A percentile compares a stretch with the other conserved stretches of the same genome.
These are phyloP conservation scores for Chlamydomonas sphaeroides DNA, from an alignment of 139 green algal species.

Conservation along the genomic window DNA sequence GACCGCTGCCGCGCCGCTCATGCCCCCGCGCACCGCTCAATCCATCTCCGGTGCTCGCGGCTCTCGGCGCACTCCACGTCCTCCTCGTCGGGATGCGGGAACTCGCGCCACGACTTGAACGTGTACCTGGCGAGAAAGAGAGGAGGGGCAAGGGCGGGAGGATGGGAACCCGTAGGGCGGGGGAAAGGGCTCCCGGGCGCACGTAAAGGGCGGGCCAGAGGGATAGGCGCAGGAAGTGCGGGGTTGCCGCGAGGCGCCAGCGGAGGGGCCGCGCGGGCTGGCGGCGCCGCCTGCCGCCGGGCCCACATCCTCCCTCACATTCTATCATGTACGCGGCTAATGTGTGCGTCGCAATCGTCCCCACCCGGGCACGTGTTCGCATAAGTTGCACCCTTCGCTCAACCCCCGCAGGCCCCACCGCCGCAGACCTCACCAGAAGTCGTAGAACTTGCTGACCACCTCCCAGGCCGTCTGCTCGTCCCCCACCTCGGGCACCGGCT, in stretches of 20 bases:
- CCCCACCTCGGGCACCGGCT: constrained; percentile 83
- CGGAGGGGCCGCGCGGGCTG: too few species aligned
- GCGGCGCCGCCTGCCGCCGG: too few species aligned
- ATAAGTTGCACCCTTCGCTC: too few species aligned
- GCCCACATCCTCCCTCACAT: too few species aligned
- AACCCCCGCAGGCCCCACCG: background rate
- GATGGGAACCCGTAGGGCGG: too few species aligned
- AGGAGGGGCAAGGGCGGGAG: background rate
- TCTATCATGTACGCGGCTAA: too few species aligned
- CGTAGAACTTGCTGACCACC: constrained; percentile 90
- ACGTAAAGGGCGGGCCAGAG: background rate
- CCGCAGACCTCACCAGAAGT: constrained; percentile 87
- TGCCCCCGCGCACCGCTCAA: constrained; percentile 76
- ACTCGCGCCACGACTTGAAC: constrained; percentile 91
- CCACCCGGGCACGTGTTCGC: too few species aligned
- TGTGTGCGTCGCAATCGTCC: too few species aligned
- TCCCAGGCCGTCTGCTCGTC: constrained; percentile 63
- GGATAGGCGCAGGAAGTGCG: background rate
- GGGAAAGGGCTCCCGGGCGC: too few species aligned
- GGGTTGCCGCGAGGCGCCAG: too few species aligned
- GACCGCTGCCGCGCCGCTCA: too few species aligned
- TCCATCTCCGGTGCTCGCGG: constrained; percentile 88
- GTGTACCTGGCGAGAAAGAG: constrained; percentile 33
- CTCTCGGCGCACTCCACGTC: constrained; percentile 89
- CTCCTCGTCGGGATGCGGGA: constrained; percentile 95